Percentiles rank a stretch among this genome's conserved stretches.
Evolutionary conservation across 768 basidiomycete genomes (phyloP).

Genomic region (Termitomyces sp.): DNA sequence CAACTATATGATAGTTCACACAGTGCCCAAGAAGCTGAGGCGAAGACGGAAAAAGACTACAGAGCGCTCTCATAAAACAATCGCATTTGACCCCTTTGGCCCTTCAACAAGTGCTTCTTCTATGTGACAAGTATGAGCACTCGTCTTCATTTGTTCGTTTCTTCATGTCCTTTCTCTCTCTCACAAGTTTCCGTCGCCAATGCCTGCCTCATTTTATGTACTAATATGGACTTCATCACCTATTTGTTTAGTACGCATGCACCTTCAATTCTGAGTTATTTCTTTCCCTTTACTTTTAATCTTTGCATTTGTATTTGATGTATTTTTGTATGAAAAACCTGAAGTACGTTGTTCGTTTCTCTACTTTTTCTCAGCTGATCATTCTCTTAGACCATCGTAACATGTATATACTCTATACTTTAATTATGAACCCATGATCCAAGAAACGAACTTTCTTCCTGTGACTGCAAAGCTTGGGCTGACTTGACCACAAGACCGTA

Average conservation of each 20-base stretch:
- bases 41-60: constrained; percentile 9
- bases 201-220: neutral
- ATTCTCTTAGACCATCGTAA: neutral
- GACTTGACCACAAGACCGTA: neutral
- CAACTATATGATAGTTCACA: neutral
- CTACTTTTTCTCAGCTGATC: neutral
- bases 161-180: neutral
- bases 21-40: constrained; percentile 6
- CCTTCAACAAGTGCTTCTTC: constrained; percentile 15
- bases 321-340: neutral
- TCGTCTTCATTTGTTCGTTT: neutral
- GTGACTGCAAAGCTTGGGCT: neutral
- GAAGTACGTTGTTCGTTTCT: neutral
- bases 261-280: neutral
- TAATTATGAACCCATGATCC: neutral
- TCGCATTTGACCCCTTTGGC: constrained; percentile 15
- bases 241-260: neutral
- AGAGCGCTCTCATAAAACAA: neutral
- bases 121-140: constrained; percentile 1
- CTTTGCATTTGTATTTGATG: neutral
- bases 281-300: no score
- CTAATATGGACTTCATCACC: neutral
- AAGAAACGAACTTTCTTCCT: neutral
- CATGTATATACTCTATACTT: neutral
- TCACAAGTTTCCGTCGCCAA: neutral